Evolutionary conservation across 495 filamentous ascomycete species (phyloP), one percentile per base, ranked within the genome.

Genomic region (Neurospora sublineolata): DNA sequence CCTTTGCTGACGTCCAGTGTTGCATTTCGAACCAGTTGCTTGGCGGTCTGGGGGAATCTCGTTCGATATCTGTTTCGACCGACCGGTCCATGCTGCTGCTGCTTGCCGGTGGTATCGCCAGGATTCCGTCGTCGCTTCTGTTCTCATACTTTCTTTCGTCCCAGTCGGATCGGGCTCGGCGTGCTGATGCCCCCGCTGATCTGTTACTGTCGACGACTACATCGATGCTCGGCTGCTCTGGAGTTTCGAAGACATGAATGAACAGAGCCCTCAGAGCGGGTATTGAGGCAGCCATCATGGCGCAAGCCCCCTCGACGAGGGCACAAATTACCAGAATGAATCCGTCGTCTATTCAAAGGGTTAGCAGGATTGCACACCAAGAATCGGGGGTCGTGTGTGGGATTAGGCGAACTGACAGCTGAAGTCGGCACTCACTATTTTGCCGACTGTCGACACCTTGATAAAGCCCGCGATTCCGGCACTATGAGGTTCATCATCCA

Each of bases 261-360:
- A 64, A 64, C 27, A 82, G 74, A n/a, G 72, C 70, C 4, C 80
- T 77, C 11, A 82, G 74, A 3, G 79, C 74, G 23, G 80, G 79
- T 20, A 80, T 79, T 4, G 80, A 82, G 12, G 80, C 80, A 12
- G 80, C 80, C 44, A 82, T 81, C 69, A 82, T 79, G 44, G 78
- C 79, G 39, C 77, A 74, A 36, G 80, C 72, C 16, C 77, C 77
- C 58, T 82, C 80, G 20, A 78, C 76, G 11, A 72, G 38, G 11
- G 76, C 78, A 77, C 80, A 82, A 44, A 79, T 77, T 1, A 74
- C 75, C 1, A 81, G 75, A 14, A 74, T 71, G 5, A 79, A 76
- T 39, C 72, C 75, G 4, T 82, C 74, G 70, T 72, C 80, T 81
- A 42, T 11, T 38, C 36, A 1, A 30, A 14, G 3, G 30, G 70